Base-by-base conservation (phyloP, 208 protist genomes). In the Trypanosoma lewisi region DNA sequence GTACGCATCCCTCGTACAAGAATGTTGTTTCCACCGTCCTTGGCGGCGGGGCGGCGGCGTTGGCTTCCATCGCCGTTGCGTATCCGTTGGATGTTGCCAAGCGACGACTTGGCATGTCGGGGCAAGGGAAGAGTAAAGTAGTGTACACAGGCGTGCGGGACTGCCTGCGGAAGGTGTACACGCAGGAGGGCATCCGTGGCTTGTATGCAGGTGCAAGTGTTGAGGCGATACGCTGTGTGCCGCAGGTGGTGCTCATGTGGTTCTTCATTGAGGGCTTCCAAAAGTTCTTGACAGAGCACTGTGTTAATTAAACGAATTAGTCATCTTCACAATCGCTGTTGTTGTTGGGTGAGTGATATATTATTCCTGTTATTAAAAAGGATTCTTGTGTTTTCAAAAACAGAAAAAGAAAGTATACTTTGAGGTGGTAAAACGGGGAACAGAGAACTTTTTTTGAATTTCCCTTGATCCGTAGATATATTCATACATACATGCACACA, bases 171-270 rank as follows among this genome's bases (percentile, higher is more conserved):
- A 41, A 69, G 11, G 65, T 96, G n/a, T 92, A 90, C 55, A 23
- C 41, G 41, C 71, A 78, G 53, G 85, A 93, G 61, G 90, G 90
- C 6, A 48, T 92, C n/a, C 73, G 79, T 3, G 84, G 85, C 23
- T 88, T 70, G 78, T 96, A 96, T 64, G 79, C 79, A 0, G 90
- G 90, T 5, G 62, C 82, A 7, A 25, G 72, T 4, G 60, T 94
- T 27, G 90, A 96, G 72, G 85, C 82, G 21, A 44, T 88, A 39
- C 86, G 90, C 3, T 93, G 87, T 59, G 87, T 94, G 45, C 90
- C 90, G 28, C 90, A 96, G 71, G 90, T 96, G 5, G 76, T 92
- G 48, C 75, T 96, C 36, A 96, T 93, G 85, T 96, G 90, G 87
- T 84, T 91, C 59, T 84, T 89, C 48, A 94, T 94, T 55, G 90